A percentile compares a stretch with the other conserved stretches of the same genome.
These are phyloP conservation scores for Nymphaea thermarum DNA, from an alignment of 164 flowering plant genomes.

Conservation along the genomic window DNA sequence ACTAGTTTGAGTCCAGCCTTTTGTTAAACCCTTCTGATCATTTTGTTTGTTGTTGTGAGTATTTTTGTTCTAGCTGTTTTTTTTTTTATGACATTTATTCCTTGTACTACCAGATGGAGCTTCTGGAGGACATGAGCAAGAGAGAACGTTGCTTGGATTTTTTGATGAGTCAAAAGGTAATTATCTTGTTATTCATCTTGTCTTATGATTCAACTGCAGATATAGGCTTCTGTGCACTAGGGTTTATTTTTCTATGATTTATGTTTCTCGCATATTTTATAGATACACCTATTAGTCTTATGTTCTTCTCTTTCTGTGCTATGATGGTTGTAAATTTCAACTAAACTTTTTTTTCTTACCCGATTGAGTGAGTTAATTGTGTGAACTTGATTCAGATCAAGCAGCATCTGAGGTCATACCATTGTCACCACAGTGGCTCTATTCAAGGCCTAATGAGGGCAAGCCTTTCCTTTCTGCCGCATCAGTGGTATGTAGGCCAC, in stretches of 20 bases:
- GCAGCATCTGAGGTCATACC: conserved; percentile 58
- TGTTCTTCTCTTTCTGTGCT: neutral
- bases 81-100: no score
- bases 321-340: no score
- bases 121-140: conserved; percentile 35
- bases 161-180: conserved; percentile 66
- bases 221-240: neutral
- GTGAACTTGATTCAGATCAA: conserved; percentile 44
- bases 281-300: neutral
- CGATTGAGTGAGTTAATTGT: neutral
- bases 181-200: neutral
- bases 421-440: conserved; percentile 92
- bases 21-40: no score
- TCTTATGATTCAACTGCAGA: neutral
- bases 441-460: conserved; percentile 62
- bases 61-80: no score
- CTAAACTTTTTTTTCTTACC: no score
- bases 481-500: conserved; percentile 12
- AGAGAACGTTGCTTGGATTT: conserved; percentile 28
- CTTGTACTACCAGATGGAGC: conserved; percentile 16
- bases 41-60: no score
- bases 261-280: neutral
- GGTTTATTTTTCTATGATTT: neutral
- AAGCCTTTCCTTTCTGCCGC: conserved; percentile 23
- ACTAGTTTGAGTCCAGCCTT: no score